Evolutionary conservation across 345 rosid species (phyloP).

Genomic region (Clausena lansium): DNA sequence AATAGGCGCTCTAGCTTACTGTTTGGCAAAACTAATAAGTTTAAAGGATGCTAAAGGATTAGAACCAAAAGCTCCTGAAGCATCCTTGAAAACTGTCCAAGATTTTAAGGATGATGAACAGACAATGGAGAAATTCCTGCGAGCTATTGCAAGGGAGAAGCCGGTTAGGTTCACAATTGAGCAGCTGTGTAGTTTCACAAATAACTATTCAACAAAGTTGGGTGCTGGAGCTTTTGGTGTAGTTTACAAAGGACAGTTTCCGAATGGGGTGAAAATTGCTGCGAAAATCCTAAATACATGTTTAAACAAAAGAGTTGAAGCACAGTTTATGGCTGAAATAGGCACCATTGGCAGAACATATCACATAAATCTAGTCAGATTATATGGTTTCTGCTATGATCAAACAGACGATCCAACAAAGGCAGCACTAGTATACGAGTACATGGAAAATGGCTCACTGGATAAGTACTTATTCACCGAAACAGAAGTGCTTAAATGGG

Average conservation of each 20-base stretch:
- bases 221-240: conserved; percentile 20
- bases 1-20: neutral
- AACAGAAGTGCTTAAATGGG: conserved; percentile 1
- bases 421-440: neutral
- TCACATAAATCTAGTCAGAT: conserved; percentile 2
- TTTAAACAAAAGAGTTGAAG: conserved; percentile 1
- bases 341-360: conserved; percentile 10
- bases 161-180: conserved; percentile 8
- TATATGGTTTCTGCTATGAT: neutral
- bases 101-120: neutral
- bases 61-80: neutral
- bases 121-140: conserved; percentile 11
- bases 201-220: conserved; percentile 4
- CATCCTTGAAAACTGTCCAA: neutral
- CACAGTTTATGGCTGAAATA: conserved; percentile 19
- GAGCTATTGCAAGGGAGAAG: neutral
- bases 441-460: conserved; percentile 16
- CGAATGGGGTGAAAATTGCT: conserved; percentile 13
- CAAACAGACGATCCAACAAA: neutral
- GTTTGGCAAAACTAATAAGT: neutral
- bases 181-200: conserved; percentile 2
- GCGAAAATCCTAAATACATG: neutral
- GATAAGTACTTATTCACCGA: conserved; percentile 12
- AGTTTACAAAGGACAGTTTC: conserved; percentile 8
- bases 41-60: neutral